These are phyloP conservation scores for Hermanozyma aechmeae DNA, from an alignment of 805 yeast genomes.

Conservation along the genomic window DNA sequence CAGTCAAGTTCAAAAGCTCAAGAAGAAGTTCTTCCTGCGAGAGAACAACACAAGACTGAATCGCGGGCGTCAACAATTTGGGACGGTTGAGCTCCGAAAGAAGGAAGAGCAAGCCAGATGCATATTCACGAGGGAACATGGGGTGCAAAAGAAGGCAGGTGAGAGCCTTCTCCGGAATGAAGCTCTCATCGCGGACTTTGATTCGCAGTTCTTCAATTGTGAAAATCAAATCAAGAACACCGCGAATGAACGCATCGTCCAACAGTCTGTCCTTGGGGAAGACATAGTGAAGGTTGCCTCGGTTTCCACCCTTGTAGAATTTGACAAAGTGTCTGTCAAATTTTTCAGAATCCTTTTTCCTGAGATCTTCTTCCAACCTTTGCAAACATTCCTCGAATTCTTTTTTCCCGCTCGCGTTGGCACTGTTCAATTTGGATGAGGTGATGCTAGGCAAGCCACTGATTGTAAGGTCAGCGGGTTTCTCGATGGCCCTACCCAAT, in stretches of 20 bases:
- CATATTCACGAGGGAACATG: slow-evolving; percentile 55
- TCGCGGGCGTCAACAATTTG: slow-evolving; percentile 69
- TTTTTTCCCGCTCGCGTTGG: background rate
- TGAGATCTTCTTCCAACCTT: slow-evolving; percentile 17
- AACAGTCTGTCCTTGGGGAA: slow-evolving; percentile 60
- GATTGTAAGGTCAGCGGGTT: background rate
- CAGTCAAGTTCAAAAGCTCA: slow-evolving; percentile 41
- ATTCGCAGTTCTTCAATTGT: slow-evolving; percentile 11
- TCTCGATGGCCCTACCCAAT: slow-evolving; percentile 48
- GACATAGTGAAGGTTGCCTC: too few species aligned
- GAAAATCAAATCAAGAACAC: slow-evolving; percentile 36
- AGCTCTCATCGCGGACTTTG: slow-evolving; percentile 14
- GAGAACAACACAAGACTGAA: slow-evolving; percentile 67
- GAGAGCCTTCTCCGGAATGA: slow-evolving; percentile 49
- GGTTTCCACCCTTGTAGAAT: background rate
- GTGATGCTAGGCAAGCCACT: too few species aligned
- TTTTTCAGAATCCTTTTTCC: slow-evolving; percentile 12
- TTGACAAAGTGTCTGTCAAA: slow-evolving; percentile 1
- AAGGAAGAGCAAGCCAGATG: slow-evolving; percentile 48
- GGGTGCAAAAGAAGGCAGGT: slow-evolving; percentile 83
- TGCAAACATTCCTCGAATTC: background rate
- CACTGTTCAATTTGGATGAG: too few species aligned
- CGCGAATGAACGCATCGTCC: slow-evolving; percentile 46
- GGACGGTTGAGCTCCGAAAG: slow-evolving; percentile 35
- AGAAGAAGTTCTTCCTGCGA: slow-evolving; percentile 53